Percentiles rank a stretch among this genome's conserved stretches.
Conservation (phyloP, 2,329 filamentous ascomycete species). For the Onygenales sp. region DNA sequence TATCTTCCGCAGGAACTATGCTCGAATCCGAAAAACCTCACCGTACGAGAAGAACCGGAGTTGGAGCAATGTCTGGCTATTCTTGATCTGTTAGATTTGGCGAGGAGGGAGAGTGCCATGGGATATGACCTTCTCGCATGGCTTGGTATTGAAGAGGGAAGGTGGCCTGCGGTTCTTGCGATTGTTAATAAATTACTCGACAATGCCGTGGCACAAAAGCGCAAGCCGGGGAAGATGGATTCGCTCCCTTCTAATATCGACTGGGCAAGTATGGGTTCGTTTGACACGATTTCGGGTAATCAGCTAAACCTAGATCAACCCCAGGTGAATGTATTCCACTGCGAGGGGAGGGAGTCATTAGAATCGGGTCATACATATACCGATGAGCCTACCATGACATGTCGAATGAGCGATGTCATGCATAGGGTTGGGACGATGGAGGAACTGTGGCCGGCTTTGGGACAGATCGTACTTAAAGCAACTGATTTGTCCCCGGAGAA, state of each 20-base stretch:
- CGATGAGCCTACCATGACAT: slow-evolving; percentile 8
- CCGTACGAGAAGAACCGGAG: slow-evolving; percentile 10
- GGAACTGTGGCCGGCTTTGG: slow-evolving; percentile 30
- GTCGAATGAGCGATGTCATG: slow-evolving; percentile 8
- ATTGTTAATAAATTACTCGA: slow-evolving; percentile 31
- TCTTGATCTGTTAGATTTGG: slow-evolving; percentile 19
- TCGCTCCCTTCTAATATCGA: slow-evolving; percentile 20
- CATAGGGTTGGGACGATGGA: slow-evolving; percentile 19
- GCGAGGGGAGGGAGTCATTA: background rate
- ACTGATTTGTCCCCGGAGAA: slow-evolving; percentile 26
- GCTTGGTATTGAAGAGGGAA: slow-evolving; percentile 29
- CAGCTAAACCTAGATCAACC: background rate
- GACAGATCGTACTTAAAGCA: slow-evolving; percentile 32
- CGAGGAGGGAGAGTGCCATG: slow-evolving; percentile 17
- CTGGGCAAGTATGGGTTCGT: slow-evolving; percentile 18
- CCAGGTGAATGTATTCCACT: background rate
- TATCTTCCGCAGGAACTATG: slow-evolving; percentile 22
- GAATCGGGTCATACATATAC: slow-evolving; percentile 8
- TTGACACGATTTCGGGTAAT: slow-evolving; percentile 21
- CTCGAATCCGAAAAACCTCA: background rate
- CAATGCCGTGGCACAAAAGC: slow-evolving; percentile 20
- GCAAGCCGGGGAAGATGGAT: slow-evolving; percentile 7
- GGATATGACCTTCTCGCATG: slow-evolving; percentile 29
- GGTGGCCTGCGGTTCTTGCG: slow-evolving; percentile 32
- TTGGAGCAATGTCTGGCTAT: slow-evolving; percentile 20